Evolutionary conservation across 2,329 filamentous ascomycete species (phyloP).

Genomic region (Coniochaeta ligniaria): DNA sequence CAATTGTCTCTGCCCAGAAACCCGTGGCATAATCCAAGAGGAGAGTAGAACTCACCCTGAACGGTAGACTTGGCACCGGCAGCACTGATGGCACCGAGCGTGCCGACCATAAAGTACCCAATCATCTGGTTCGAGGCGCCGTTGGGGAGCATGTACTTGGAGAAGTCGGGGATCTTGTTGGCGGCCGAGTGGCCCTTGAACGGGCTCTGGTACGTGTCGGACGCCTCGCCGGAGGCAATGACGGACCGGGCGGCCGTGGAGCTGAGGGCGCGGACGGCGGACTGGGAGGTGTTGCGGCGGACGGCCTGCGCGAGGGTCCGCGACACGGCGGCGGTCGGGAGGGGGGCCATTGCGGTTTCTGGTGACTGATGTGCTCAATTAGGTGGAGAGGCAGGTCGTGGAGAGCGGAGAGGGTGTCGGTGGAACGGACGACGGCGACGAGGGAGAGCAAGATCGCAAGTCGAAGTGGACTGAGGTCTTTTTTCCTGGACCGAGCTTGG

Average conservation of each 20-base stretch:
- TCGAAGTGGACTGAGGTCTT: constrained; percentile 38
- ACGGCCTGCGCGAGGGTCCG: constrained; percentile 58
- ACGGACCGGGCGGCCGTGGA: constrained; percentile 42
- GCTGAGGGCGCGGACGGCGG: constrained; percentile 47
- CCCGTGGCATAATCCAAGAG: neutral
- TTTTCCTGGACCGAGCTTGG: constrained; percentile 25
- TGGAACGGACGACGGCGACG: constrained; percentile 16
- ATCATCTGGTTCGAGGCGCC: constrained; percentile 77
- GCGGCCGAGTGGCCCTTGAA: constrained; percentile 53
- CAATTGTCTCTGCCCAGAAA: constrained; percentile 1
- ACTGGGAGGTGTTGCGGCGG: constrained; percentile 22
- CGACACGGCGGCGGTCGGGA: constrained; percentile 60
- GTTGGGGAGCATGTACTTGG: constrained; percentile 72
- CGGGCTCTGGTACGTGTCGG: constrained; percentile 48
- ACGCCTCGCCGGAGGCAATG: constrained; percentile 28
- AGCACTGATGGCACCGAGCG: constrained; percentile 84
- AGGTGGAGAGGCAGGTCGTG: neutral
- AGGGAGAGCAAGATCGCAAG: constrained; percentile 9
- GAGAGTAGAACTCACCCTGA: constrained; percentile 65
- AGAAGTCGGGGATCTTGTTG: constrained; percentile 80
- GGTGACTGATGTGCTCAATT: constrained; percentile 12
- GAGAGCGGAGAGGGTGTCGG: constrained; percentile 17
- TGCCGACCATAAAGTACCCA: constrained; percentile 97
- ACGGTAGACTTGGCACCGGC: constrained; percentile 97
- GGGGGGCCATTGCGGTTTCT: constrained; percentile 52